These are phyloP conservation scores for Aphanomyces cochlioides DNA, from an alignment of 352 stramenopile genomes.

Conservation along the genomic window DNA sequence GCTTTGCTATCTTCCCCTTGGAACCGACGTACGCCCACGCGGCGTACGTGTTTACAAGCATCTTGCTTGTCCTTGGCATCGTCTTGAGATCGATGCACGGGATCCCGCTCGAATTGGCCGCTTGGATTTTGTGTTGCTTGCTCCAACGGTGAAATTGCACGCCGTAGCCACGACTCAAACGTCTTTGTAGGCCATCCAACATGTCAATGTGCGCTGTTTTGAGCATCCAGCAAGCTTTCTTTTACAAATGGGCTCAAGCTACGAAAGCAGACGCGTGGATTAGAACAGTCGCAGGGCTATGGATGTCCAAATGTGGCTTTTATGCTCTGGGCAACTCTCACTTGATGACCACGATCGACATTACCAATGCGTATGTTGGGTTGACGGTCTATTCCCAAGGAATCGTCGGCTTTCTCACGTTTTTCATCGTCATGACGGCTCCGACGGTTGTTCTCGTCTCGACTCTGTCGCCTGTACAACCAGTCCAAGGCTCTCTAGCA, in stretches of 20 bases:
- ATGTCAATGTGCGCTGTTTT: neutral
- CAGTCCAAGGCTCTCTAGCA: neutral
- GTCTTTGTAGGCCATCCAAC: slow-evolving; percentile 4
- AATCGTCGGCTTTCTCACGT: slow-evolving; percentile 70
- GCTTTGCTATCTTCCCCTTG: neutral
- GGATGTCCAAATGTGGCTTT: slow-evolving; percentile 64
- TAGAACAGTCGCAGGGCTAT: slow-evolving; percentile 8
- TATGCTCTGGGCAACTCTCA: slow-evolving; percentile 87
- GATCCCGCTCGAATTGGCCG: slow-evolving; percentile 1
- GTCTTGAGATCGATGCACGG: neutral
- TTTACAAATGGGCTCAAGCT: too few relatives aligned
- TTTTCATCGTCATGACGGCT: slow-evolving; percentile 68
- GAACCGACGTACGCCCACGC: neutral
- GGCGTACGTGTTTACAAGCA: neutral
- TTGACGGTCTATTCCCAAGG: slow-evolving; percentile 70
- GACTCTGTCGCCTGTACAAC: neutral
- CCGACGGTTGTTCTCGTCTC: slow-evolving; percentile 42
- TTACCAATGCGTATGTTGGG: slow-evolving; percentile 83
- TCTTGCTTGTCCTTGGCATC: neutral
- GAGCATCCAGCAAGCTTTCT: neutral
- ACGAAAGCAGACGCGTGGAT: too few relatives aligned
- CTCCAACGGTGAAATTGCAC: slow-evolving; percentile 18
- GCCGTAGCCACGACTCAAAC: neutral
- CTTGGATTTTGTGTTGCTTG: slow-evolving; percentile 24
- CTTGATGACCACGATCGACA: slow-evolving; percentile 85